These are phyloP conservation scores for Marchantia paleacea DNA, from an alignment of 225 moss, liverwort and hornwort genomes.

Conservation along the genomic window DNA sequence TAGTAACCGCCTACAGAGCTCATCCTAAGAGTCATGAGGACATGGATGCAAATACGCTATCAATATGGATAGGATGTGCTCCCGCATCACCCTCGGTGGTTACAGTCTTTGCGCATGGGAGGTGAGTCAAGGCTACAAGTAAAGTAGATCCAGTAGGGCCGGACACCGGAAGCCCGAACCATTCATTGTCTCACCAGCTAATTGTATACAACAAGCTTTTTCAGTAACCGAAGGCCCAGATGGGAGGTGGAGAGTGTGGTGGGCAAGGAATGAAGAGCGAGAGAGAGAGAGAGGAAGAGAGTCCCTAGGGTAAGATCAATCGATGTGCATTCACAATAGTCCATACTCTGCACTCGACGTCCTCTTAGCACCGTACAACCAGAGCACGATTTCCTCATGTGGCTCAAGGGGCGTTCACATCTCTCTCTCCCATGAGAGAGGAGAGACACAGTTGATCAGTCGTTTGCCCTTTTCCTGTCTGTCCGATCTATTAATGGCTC, in stretches of 20 bases:
- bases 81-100: too few relatives aligned
- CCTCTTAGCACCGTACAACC: not conserved
- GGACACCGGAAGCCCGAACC: not conserved
- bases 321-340: not conserved
- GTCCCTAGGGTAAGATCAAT: not conserved
- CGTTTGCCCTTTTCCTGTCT: slow-evolving; percentile 9
- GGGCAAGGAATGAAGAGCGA: not conserved
- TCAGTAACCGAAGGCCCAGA: not conserved
- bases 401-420: not conserved
- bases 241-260: not conserved
- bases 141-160: not conserved
- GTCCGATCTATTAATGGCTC: not conserved
- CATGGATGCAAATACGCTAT: too few relatives aligned
- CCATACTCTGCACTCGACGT: not conserved
- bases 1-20: too few relatives aligned
- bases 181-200: not conserved
- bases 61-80: too few relatives aligned
- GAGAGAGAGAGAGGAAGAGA: not conserved
- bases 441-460: not conserved
- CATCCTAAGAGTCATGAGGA: too few relatives aligned
- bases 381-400: slow-evolving; percentile 1
- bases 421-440: not conserved
- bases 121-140: not conserved
- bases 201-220: not conserved
- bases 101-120: too few relatives aligned